These are phyloP conservation scores for Fusarium hainanense DNA, from an alignment of 2,329 filamentous ascomycete species.

Conservation along the genomic window DNA sequence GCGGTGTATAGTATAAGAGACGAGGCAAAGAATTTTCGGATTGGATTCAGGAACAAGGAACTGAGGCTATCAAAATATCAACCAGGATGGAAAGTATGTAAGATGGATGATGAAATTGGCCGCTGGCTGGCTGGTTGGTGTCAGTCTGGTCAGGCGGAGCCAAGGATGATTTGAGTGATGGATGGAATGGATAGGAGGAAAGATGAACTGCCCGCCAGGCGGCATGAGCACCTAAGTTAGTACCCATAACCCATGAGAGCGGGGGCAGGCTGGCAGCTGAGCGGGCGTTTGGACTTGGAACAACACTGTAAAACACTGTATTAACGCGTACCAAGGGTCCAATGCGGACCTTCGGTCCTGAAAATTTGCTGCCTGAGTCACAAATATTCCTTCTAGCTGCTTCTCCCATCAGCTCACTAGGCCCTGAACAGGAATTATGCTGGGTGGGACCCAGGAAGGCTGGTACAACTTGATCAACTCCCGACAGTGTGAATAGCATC, in stretches of 20 bases:
- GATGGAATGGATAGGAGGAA: not conserved
- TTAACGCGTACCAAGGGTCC: constrained; percentile 11
- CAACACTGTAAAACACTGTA: constrained; percentile 25
- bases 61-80: constrained; percentile 19
- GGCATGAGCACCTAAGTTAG: not conserved
- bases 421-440: constrained; percentile 15
- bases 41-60: constrained; percentile 31
- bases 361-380: constrained; percentile 53
- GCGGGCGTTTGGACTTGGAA: constrained; percentile 14
- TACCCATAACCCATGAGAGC: not conserved
- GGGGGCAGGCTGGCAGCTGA: constrained; percentile 22
- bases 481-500: constrained; percentile 34
- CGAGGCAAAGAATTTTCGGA: constrained; percentile 30
- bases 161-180: constrained; percentile 17
- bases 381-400: constrained; percentile 47
- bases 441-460: constrained; percentile 26
- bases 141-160: constrained; percentile 37
- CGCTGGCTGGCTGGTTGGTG: constrained; percentile 17
- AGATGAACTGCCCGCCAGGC: not conserved
- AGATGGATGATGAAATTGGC: constrained; percentile 44
- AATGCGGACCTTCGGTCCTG: constrained; percentile 6
- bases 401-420: constrained; percentile 36
- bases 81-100: constrained; percentile 30
- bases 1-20: constrained; percentile 9
- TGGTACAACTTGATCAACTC: constrained; percentile 6